Conservation (phyloP, 208 protist species). For the Crithidia fasciculata region DNA sequence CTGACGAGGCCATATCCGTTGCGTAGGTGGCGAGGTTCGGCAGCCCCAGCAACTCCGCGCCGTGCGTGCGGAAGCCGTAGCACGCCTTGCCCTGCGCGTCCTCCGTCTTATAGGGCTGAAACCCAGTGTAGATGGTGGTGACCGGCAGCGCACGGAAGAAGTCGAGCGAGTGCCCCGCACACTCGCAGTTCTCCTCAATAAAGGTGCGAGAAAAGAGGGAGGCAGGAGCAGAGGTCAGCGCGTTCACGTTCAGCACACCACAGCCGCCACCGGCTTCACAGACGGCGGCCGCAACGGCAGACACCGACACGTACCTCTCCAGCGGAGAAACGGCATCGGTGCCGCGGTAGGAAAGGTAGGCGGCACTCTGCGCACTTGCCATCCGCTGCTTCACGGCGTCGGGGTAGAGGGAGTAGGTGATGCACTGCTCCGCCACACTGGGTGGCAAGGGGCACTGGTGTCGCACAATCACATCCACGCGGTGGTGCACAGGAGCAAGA, state of each 20-base stretch:
- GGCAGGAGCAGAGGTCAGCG: constrained; percentile 15
- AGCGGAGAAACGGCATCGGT: constrained; percentile 18
- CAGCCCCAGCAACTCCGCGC: constrained; percentile 23
- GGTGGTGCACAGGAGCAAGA: constrained; percentile 1
- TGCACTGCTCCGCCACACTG: constrained; percentile 11
- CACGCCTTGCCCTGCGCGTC: not conserved
- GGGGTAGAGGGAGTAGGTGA: constrained; percentile 23
- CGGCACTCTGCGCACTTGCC: constrained; percentile 4
- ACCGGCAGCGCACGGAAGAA: constrained; percentile 25
- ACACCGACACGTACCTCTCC: constrained; percentile 32
- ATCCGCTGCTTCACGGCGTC: constrained; percentile 21
- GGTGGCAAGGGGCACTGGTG: constrained; percentile 13
- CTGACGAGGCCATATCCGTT: constrained; percentile 7
- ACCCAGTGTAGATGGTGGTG: constrained; percentile 27
- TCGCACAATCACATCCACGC: constrained; percentile 19
- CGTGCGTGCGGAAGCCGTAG: constrained; percentile 35
- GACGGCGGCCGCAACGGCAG: constrained; percentile 23
- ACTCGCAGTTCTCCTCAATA: constrained; percentile 3
- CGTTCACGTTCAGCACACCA: constrained; percentile 34
- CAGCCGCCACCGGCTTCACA: constrained; percentile 8
- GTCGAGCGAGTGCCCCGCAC: constrained; percentile 8
- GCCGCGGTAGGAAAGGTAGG: constrained; percentile 28
- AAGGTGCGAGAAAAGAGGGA: constrained; percentile 16
- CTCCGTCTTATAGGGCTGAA: constrained; percentile 12
- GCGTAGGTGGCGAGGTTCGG: constrained; percentile 29